Evolutionary conservation across 2,329 filamentous ascomycete species (phyloP), one percentile per base, ranked within the genome.

Genomic region (Botryosphaeria dothidea): DNA sequence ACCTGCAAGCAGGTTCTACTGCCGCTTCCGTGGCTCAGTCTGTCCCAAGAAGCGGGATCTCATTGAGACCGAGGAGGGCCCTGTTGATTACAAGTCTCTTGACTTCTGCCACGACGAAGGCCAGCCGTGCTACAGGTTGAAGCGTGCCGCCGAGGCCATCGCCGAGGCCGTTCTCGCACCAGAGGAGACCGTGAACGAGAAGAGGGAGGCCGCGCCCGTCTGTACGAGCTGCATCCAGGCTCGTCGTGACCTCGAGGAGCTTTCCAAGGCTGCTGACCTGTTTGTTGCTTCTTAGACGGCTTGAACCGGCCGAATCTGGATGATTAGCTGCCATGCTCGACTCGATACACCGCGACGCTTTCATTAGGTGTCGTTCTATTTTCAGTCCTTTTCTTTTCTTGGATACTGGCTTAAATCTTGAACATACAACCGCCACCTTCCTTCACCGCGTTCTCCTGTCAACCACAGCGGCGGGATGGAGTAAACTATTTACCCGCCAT

Each of bases 121-220:
- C 36, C 73, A 79, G 68, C 68, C 75, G 25, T 84, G 83, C 78
- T 78, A 73, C 72, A 79, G 80, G 70, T 74, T 75, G 63, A 80
- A 79, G 72, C 80, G 79, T 67, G 77, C 77, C 19, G 77, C 77
- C 51, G 75, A 77, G 57, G 76, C 76, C 13, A 71, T 79, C 29
- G 72, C 79, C 34, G 67, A 73, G 17, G 74, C 75, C 65, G 62
- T 71, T 64, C 73, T 72, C 48, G 67, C 73, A 65, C 70, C 75
- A n/a, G 65, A 66, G 19, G 66, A 38, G 51, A 66, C 52, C 29
- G 64, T 65, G 19, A n/a, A 15, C 57, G 72, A 71, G 49, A 77
- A 76, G 67, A 75, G 31, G 5, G 61, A 67, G 62, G 61, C 62
- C 41, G 34, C 25, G 8, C 31, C 29, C 19, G 34, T 52, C 49